phyloP scores from a whole-genome alignment of 306 rosid species.

The Sindora glabra region DNA sequence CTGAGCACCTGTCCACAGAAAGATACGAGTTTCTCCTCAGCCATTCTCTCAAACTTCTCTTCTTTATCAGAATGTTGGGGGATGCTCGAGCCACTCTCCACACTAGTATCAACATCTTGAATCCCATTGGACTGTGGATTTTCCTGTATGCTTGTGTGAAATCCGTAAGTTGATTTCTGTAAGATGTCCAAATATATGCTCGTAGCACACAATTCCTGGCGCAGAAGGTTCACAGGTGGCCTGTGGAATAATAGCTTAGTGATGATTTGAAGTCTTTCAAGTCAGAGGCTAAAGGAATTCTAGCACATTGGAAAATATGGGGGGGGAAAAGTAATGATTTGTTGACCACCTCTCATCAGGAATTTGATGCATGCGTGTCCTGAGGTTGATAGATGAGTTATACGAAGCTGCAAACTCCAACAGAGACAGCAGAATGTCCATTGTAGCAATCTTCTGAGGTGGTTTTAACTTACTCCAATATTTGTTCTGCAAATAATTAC shows the following conservation, averaged over 20 bases:
- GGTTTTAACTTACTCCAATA: constrained; percentile 81
- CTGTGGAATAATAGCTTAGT: constrained; percentile 42
- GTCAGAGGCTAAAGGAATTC: constrained; percentile 4
- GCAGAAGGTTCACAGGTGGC: constrained; percentile 95
- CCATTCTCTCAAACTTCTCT: constrained; percentile 65
- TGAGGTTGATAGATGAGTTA: constrained; percentile 78
- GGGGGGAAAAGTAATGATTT: neutral
- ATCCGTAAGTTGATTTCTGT: constrained; percentile 70
- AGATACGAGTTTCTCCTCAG: constrained; percentile 83
- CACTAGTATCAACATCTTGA: constrained; percentile 26
- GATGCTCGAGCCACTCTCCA: constrained; percentile 25
- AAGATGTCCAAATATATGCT: constrained; percentile 77
- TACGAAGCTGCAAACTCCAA: constrained; percentile 91
- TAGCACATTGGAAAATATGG: neutral
- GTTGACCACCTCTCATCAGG: constrained; percentile 64
- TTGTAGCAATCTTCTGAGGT: constrained; percentile 60
- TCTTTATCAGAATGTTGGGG: constrained; percentile 38
- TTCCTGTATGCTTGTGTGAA: constrained; percentile 30
- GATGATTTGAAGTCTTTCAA: constrained; percentile 13
- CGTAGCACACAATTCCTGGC: constrained; percentile 90
- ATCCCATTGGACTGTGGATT: constrained; percentile 13
- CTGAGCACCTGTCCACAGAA: constrained; percentile 87
- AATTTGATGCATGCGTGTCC: constrained; percentile 85
- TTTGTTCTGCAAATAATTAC: constrained; percentile 65
- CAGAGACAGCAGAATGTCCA: constrained; percentile 76